Base-by-base conservation (phyloP, 257 asterid species). In the Euphrasia confusa region DNA sequence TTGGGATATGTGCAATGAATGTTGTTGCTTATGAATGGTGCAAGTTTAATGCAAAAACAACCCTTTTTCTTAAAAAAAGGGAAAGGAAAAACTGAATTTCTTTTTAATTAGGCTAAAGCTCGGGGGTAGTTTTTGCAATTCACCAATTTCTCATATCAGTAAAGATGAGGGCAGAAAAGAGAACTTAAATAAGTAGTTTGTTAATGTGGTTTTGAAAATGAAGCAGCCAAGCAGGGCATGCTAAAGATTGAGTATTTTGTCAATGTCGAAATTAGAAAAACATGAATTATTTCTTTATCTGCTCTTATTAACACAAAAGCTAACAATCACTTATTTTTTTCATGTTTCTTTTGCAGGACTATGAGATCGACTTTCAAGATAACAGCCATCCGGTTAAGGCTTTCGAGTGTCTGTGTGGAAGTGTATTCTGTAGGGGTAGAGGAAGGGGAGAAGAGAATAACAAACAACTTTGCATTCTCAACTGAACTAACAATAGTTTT, bases 361-460 rank as follows among this genome's bases (percentile, higher is more conserved):
- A 86, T 3, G 68, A 71, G 55, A 79, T 83, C 27, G 85, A 86
- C 70, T 86, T 86, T 55, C 63, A 66, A 0, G 91, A 86, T 68
- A 47, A 62, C 5, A 48, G 40, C 49, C 95, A 86, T 70, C 89
- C 87, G 8, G 61, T 83, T 37, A 44, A 78, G 68, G 95, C 95
- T 21, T 86, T 86, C 68, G 28, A 53, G 18, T 86, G 91, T 71
- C 49, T 49, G n/a, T 83, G 95, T 47, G 84, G 87, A 70, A 86
- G 95, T 64, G 9, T 9, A 44, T 24, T 12, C 45, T 86, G 95
- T 56, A 78, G 89, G 59, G 80, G 63, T 64, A 68, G 32, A 3
- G 55, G 15, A 54, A 10, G 58, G 17, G 32, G 40, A 45, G n/a
- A 27, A 39, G 13, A 58, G 21, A 18, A 21, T n/a, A 21, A 33